Evolutionary conservation across 108 stramenopile species (phyloP).

Genomic region (Nannochloropsis salina): DNA sequence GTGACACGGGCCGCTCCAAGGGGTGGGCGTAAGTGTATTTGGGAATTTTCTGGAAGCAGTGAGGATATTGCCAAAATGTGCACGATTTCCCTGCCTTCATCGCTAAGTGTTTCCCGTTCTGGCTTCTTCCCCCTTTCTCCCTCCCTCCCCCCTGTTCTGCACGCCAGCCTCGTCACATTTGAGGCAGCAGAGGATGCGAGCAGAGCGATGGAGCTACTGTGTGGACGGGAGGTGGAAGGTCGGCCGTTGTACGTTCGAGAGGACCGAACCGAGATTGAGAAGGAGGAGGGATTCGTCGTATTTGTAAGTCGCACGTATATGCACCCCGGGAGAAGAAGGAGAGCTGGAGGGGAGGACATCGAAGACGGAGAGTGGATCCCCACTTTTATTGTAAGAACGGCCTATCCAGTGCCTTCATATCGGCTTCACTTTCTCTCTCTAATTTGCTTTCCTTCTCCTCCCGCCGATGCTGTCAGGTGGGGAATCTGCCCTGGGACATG

Average conservation of each 20-base stretch:
- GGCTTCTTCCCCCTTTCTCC: background rate
- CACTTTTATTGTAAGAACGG: background rate
- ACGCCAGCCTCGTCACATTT: constrained; percentile 46
- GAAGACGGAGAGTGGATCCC: background rate
- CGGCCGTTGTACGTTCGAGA: constrained; percentile 52
- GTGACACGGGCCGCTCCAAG: constrained; percentile 54
- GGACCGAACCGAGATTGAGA: constrained; percentile 46
- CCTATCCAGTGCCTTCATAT: background rate
- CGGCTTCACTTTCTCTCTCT: background rate
- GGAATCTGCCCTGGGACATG: constrained; percentile 50
- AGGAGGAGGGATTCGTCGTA: background rate
- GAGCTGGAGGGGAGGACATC: background rate
- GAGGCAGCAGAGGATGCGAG: constrained; percentile 34
- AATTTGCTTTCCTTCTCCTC: background rate
- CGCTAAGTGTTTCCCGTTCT: background rate
- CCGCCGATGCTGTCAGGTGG: constrained; percentile 25
- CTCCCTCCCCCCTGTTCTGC: background rate
- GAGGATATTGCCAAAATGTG: background rate
- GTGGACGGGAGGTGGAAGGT: constrained; percentile 49
- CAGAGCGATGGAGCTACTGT: constrained; percentile 48
- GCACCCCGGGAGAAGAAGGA: background rate
- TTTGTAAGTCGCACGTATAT: background rate
- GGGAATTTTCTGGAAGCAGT: background rate
- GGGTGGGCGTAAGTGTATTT: constrained; percentile 50
- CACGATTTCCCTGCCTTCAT: background rate